These are phyloP conservation scores for Boechera retrofracta DNA, from an alignment of 345 rosid species.

Conservation along the genomic window DNA sequence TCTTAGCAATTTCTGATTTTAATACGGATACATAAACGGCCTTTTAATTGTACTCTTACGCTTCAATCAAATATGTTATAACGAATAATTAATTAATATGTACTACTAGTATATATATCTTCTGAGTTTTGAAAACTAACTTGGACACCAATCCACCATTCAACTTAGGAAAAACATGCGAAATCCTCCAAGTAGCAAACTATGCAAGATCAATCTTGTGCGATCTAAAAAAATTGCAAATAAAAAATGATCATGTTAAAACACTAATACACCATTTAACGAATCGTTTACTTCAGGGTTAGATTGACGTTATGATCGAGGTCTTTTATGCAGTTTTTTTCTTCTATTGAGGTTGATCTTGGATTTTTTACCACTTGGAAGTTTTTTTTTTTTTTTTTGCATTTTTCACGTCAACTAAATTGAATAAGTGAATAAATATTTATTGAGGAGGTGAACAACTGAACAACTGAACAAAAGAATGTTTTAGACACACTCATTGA, in stretches of 20 bases:
- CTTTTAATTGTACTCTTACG: not conserved
- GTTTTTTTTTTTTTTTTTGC: too few relatives aligned
- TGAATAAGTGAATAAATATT: not conserved
- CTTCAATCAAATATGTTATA: slow-evolving; percentile 5
- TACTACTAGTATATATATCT: not conserved
- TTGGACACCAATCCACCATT: not conserved
- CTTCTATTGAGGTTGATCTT: too few relatives aligned
- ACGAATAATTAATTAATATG: too few relatives aligned
- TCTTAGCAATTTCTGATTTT: not conserved
- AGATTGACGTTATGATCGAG: too few relatives aligned
- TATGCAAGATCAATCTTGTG: not conserved
- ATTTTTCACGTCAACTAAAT: not conserved
- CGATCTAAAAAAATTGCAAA: not conserved
- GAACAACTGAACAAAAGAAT: not conserved
- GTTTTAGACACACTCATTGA: slow-evolving; percentile 20
- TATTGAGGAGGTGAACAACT: not conserved
- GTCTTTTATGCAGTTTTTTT: too few relatives aligned
- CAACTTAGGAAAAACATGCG: not conserved
- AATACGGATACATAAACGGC: not conserved
- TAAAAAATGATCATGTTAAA: not conserved
- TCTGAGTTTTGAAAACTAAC: not conserved
- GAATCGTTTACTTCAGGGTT: too few relatives aligned
- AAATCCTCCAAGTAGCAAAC: not conserved
- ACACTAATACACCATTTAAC: too few relatives aligned
- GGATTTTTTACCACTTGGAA: too few relatives aligned